Percentiles rank a stretch among this genome's conserved stretches.
Conservation (phyloP, 1,284 basidiomycete species). For the Gastroboletus turbinatus region DNA sequence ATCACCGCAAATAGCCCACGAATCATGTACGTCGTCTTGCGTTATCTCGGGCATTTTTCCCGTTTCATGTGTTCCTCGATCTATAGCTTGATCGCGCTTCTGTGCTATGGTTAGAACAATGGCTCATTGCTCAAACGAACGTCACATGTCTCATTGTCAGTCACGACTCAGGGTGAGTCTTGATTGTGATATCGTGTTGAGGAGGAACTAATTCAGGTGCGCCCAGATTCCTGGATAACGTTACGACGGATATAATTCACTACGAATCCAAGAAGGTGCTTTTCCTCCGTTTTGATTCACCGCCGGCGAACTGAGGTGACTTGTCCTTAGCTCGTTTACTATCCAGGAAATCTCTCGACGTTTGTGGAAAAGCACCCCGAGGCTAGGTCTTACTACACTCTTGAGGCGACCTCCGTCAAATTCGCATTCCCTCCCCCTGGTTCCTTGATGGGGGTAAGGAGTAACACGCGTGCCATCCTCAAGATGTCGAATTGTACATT, state of each 20-base stretch:
- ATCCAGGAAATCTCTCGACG: slow-evolving; percentile 89
- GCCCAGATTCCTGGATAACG: slow-evolving; percentile 87
- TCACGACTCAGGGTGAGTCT: slow-evolving; percentile 89
- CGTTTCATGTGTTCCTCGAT: slow-evolving; percentile 23
- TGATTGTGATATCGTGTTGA: slow-evolving; percentile 10
- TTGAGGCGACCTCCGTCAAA: slow-evolving; percentile 93
- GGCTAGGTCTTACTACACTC: slow-evolving; percentile 96
- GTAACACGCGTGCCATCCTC: slow-evolving; percentile 94
- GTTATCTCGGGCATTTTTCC: slow-evolving; percentile 17
- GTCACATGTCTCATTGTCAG: slow-evolving; percentile 95
- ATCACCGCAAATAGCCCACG: slow-evolving; percentile 65
- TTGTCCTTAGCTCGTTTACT: slow-evolving; percentile 78
- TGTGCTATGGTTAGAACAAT: slow-evolving; percentile 93
- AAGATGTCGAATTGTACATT: slow-evolving; percentile 93
- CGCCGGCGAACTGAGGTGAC: slow-evolving; percentile 20
- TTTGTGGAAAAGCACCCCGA: slow-evolving; percentile 94
- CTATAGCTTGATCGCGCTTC: slow-evolving; percentile 82
- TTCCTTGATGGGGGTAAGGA: slow-evolving; percentile 95
- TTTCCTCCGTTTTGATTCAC: slow-evolving; percentile 13
- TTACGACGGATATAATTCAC: slow-evolving; percentile 98
- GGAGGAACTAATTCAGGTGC: slow-evolving; percentile 6
- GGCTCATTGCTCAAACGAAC: slow-evolving; percentile 77
- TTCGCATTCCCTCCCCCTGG: slow-evolving; percentile 97
- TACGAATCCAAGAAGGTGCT: slow-evolving; percentile 91
- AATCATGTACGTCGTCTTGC: slow-evolving; percentile 71